A percentile compares a stretch with the other conserved stretches of the same genome.
Evolutionary conservation across 768 basidiomycete genomes (phyloP).

Genomic region (Amanita rimosa): DNA sequence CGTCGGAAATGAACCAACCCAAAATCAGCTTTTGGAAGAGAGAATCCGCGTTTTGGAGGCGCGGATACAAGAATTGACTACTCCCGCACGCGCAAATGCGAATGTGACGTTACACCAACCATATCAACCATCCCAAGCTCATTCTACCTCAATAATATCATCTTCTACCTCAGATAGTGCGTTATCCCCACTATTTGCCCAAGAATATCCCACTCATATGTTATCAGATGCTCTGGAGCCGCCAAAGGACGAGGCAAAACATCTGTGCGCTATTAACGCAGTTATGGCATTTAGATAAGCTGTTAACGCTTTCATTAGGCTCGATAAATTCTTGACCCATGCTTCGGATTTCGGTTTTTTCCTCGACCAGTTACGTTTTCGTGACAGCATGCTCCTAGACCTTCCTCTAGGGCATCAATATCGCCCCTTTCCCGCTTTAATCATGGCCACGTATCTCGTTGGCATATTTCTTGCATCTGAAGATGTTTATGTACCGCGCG

Average conservation of each 20-base stretch:
- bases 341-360: conserved; percentile 47
- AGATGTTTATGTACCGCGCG: conserved; percentile 15
- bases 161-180: not conserved
- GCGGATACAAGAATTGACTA: conserved; percentile 35
- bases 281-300: not conserved
- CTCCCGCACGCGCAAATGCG: conserved; percentile 18
- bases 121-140: conserved; percentile 13
- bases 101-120: conserved; percentile 25
- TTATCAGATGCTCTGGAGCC: conserved; percentile 16
- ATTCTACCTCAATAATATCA: not conserved
- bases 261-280: conserved; percentile 17
- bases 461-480: conserved; percentile 20
- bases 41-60: conserved; percentile 33
- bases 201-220: not conserved
- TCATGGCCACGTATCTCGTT: conserved; percentile 28
- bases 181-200: not conserved
- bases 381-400: conserved; percentile 20
- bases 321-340: conserved; percentile 33
- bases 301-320: conserved; percentile 12
- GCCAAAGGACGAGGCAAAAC: conserved; percentile 17
- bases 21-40: conserved; percentile 40
- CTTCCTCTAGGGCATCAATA: conserved; percentile 20
- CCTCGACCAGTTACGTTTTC: conserved; percentile 37
- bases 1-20: conserved; percentile 31
- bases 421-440: conserved; percentile 27